These are phyloP conservation scores for Pseudoscleropodium purum DNA, from an alignment of 225 moss, liverwort and hornwort genomes.

Conservation along the genomic window DNA sequence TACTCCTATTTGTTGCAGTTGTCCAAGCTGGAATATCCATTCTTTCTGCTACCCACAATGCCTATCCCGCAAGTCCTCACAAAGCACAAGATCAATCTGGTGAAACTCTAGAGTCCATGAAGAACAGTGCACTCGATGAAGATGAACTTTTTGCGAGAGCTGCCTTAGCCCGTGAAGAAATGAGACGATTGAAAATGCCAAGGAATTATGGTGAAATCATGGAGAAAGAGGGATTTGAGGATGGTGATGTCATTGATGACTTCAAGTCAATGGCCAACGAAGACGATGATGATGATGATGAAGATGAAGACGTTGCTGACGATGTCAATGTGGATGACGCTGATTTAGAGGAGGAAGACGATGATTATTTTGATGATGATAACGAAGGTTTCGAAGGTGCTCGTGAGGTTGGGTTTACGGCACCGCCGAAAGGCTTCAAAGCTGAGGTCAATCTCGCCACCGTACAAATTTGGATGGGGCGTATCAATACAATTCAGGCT, in stretches of 20 bases:
- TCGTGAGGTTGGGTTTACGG: slow-evolving; percentile 51
- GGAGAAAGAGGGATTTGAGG: slow-evolving; percentile 6
- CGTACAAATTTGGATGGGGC: not conserved
- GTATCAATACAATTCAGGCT: not conserved
- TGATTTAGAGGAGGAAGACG: slow-evolving; percentile 18
- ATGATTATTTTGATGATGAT: slow-evolving; percentile 27
- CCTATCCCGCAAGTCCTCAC: not conserved
- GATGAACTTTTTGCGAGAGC: slow-evolving; percentile 33
- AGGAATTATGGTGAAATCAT: slow-evolving; percentile 4
- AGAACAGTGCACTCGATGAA: slow-evolving; percentile 1
- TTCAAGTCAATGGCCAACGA: not conserved
- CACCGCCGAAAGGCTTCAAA: slow-evolving; percentile 77
- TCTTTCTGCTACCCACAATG: slow-evolving; percentile 32
- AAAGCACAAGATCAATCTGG: not conserved
- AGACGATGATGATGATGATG: not conserved
- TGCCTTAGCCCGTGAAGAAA: slow-evolving; percentile 32
- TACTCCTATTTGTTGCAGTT: slow-evolving; percentile 14
- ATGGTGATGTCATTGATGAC: not conserved
- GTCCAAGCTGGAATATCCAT: slow-evolving; percentile 35
- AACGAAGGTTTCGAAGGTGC: slow-evolving; percentile 49
- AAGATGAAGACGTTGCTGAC: slow-evolving; percentile 9
- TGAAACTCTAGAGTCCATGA: not conserved
- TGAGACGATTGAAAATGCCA: slow-evolving; percentile 31
- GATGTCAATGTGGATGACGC: slow-evolving; percentile 6
- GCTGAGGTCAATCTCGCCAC: slow-evolving; percentile 49